Base-by-base conservation (phyloP, 495 filamentous ascomycete genomes). In the Hypoxylon intermedium region DNA sequence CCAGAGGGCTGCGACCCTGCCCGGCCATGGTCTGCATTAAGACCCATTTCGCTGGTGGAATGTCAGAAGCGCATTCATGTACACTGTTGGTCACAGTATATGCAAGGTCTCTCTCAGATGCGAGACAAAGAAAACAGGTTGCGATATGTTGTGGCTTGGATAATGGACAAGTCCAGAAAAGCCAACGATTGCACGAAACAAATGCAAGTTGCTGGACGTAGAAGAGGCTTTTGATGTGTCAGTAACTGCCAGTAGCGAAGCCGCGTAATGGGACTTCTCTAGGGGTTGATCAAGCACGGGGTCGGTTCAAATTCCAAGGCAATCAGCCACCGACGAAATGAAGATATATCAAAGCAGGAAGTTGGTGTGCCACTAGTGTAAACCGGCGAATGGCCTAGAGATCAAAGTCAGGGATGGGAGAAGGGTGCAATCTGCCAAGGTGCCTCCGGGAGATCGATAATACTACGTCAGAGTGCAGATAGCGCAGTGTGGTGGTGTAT, bases 401-500 rank as follows among this genome's bases (percentile, higher is more conserved):
- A 63, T 58, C 53, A 58, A 48, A 40, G 24, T 26, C 60, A 58
- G 16, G 60, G 60, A 54, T 63, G 9, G 33, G 41, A 11, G 38
- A n/a, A 46, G 38, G 30, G 26, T 15, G 51, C 20, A 64, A 59
- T 64, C 49, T 64, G 54, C 54, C 44, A 64, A 64, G 49, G 44
- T 41, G 11, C 12, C 12, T 40, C 16, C 50, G 44, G 30, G 44
- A 59, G 49, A 64, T 64, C 54, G 36, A 45, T 43, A 37, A 64
- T 64, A 49, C 54, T 64, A 64, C 60, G 60, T 64, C 60, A 64
- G 50, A 6, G 34, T 51, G 60, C 47, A 50, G 54, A 46, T 64
- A 15, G 38, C 15, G 16, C 21, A 21, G 38, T 23, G 1, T 3
- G 3, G 6, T 43, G 26, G 50, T 48, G 24, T 7, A 26, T 3